These are phyloP conservation scores for Trichosporon sp. DNA, from an alignment of 1,284 basidiomycete genomes.

Conservation along the genomic window DNA sequence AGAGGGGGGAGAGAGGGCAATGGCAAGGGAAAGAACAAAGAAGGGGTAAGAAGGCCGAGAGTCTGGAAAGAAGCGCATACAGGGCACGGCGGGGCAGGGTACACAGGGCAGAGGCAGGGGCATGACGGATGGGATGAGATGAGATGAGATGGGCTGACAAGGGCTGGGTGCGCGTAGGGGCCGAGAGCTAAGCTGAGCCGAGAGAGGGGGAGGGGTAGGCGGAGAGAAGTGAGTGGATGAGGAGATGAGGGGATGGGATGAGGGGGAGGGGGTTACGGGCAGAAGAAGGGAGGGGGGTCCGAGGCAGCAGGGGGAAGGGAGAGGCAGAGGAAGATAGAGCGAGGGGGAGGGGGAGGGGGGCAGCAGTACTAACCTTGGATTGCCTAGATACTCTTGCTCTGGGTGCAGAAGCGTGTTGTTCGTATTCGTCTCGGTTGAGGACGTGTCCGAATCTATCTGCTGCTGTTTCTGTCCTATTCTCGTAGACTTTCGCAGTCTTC, in stretches of 20 bases:
- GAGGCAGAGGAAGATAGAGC: background rate
- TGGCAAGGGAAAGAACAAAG: background rate
- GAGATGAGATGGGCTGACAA: no score
- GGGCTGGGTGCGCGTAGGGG: background rate
- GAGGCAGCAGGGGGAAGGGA: background rate
- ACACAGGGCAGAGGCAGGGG: no score
- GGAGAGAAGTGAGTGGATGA: no score
- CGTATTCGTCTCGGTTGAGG: no score
- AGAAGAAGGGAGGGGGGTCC: background rate
- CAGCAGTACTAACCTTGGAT: constrained; percentile 2
- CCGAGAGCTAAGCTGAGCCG: background rate
- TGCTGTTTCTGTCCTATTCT: background rate
- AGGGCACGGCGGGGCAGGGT: no score
- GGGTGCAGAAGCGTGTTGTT: no score
- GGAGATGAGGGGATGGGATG: no score
- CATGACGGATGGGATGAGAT: background rate
- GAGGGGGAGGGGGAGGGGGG: background rate
- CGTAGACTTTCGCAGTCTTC: background rate
- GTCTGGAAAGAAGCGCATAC: background rate
- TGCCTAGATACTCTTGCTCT: background rate
- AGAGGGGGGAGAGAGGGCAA: no score
- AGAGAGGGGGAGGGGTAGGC: background rate
- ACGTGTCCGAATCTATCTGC: background rate
- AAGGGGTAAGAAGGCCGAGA: background rate
- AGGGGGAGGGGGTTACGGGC: background rate